phyloP scores from a whole-genome alignment of 805 yeast genomes.

The Saccharomycopsis fodiens region DNA sequence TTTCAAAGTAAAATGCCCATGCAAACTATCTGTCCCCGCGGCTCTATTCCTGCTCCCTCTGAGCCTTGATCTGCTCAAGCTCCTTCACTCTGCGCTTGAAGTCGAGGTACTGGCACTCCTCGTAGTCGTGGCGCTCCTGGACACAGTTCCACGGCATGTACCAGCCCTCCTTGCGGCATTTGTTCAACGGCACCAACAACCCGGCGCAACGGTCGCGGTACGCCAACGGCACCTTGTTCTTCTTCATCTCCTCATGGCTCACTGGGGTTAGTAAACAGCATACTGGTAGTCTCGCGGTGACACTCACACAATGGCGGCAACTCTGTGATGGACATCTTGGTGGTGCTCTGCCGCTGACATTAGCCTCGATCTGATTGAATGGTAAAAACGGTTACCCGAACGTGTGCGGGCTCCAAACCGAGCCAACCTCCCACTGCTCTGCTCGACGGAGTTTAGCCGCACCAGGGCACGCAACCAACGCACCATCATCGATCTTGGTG shows the following conservation, averaged over 20 bases:
- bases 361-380: neutral
- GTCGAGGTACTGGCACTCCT: constrained; percentile 77
- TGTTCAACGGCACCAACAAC: constrained; percentile 50
- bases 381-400: neutral
- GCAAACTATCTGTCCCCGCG: no score
- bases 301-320: constrained; percentile 37
- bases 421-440: no score
- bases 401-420: neutral
- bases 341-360: neutral
- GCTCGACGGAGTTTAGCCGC: no score
- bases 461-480: no score
- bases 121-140: constrained; percentile 76
- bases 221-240: constrained; percentile 65
- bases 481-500: no score
- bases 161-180: constrained; percentile 50
- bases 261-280: constrained; percentile 32
- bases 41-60: neutral
- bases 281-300: neutral
- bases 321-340: constrained; percentile 29
- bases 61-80: constrained; percentile 43
- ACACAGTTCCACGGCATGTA: constrained; percentile 67
- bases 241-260: constrained; percentile 77
- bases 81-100: constrained; percentile 74
- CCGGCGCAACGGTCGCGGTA: constrained; percentile 82
- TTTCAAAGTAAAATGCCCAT: no score